Base-by-base conservation (phyloP, 495 filamentous ascomycete species). In the Neurospora sp. region DNA sequence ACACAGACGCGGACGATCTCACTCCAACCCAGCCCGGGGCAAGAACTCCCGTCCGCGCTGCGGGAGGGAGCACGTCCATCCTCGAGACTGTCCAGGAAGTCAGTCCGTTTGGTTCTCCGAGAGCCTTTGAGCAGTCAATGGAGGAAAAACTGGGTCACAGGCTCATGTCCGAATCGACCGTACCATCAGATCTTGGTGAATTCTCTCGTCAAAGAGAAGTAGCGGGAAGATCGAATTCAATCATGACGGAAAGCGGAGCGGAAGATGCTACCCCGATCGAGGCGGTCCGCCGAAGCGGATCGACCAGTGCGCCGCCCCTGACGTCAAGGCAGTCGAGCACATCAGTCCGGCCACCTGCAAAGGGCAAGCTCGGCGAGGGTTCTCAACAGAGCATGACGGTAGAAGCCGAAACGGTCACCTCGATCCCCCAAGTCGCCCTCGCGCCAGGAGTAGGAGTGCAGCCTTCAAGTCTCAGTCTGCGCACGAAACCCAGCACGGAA, bases 31-130 rank as follows among this genome's bases (percentile, higher is more conserved):
- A 82, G 61, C 81, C 87, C 20, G 89, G 89, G 69, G 89, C 90
- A 82, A 84, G 85, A 77, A 90, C 89, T 44, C 89, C 90, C 20
- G 87, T 85, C 69, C 89, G 94, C 78, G 90, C 88, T 35, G 83
- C 83, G 65, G 91, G 89, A 77, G 90, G 89, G 70, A 87, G 86
- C 73, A 86, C 87, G 27, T 89, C 92, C 20, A 89, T 88, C 53
- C 83, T 99, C 70, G 96, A 97, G 81, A 99, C 96, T 0, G 96
- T 99, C 39, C 91, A 97, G 79, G 96, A 99, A 83, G 89, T 90
- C 68, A 97, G 93, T 81, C 87, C 93, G 74, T 91, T 94, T 38
- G 88, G 89, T 38, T 93, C 93, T 14, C 92, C 92, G 0, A 87
- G 85, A 9, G 78, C 69, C 82, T 85, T 78, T 78, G 88, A 78